These are phyloP conservation scores for Pichia sp. DNA, from an alignment of 1,139 yeast genomes.

Conservation along the genomic window DNA sequence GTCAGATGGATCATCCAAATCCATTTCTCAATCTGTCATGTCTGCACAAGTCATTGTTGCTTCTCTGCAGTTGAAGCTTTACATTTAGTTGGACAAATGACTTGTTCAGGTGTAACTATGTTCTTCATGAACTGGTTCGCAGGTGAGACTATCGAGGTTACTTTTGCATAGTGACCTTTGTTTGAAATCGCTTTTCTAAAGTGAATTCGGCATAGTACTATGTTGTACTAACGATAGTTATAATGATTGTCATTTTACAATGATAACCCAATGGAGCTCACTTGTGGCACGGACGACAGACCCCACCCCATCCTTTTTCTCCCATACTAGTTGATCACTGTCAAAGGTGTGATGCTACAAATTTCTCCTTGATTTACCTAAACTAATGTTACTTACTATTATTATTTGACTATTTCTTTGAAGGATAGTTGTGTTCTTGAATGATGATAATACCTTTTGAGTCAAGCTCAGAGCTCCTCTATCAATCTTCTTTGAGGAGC, in stretches of 20 bases:
- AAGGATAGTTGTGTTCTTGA: conserved; percentile 1
- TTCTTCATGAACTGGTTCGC: too few species aligned
- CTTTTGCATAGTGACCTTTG: conserved; percentile 2
- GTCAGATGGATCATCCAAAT: conserved; percentile 9
- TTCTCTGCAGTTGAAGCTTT: background rate
- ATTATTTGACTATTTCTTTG: conserved; percentile 10
- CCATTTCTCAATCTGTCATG: background rate
- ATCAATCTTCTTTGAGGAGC: conserved; percentile 17
- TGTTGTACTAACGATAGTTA: conserved; percentile 19
- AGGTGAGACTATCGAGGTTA: background rate
- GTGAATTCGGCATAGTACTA: conserved; percentile 20
- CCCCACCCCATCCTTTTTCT: conserved; percentile 5
- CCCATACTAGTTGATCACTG: conserved; percentile 15
- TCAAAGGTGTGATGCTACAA: conserved; percentile 17
- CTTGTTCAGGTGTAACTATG: too few species aligned
- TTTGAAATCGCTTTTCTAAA: conserved; percentile 9
- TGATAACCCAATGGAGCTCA: conserved; percentile 26
- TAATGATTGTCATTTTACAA: conserved; percentile 19
- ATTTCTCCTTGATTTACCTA: background rate
- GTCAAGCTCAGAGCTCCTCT: conserved; percentile 24
- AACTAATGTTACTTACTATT: background rate
- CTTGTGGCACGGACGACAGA: conserved; percentile 14
- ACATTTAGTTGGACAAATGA: background rate
- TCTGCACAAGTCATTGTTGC: background rate
- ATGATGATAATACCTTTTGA: conserved; percentile 17